Conservation (phyloP, 2,329 filamentous ascomycete genomes). For the Sporothrix brunneoviolacea region DNA sequence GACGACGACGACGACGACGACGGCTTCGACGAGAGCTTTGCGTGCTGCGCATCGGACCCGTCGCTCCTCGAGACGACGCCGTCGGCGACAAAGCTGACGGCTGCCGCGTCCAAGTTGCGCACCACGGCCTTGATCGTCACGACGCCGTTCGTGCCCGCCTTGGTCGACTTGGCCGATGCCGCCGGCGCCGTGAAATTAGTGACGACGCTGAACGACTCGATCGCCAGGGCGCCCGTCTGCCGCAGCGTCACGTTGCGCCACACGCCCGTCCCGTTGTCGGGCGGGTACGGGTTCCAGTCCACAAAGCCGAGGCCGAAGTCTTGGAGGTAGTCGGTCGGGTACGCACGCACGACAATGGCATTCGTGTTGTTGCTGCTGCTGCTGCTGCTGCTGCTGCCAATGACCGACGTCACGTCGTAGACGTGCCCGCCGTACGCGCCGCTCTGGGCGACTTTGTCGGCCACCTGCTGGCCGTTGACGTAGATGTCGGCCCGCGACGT, state of each 20-base stretch:
- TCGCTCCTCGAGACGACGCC: conserved; percentile 23
- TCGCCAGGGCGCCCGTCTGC: conserved; percentile 44
- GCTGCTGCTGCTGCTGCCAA: conserved; percentile 19
- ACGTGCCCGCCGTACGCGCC: conserved; percentile 51
- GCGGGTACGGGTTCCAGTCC: conserved; percentile 56
- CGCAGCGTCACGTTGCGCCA: conserved; percentile 54
- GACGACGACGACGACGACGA: background rate
- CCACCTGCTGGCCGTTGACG: conserved; percentile 49
- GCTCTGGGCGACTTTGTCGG: conserved; percentile 39
- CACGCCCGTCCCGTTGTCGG: conserved; percentile 56
- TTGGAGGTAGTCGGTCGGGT: conserved; percentile 53
- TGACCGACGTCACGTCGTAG: conserved; percentile 47
- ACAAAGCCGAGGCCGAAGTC: conserved; percentile 55
- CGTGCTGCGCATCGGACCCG: conserved; percentile 13
- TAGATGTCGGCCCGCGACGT: conserved; percentile 54
- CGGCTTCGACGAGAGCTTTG: too few relatives aligned
- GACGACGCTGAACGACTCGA: conserved; percentile 39
- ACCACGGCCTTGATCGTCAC: conserved; percentile 34
- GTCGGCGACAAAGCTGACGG: conserved; percentile 29
- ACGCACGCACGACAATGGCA: conserved; percentile 43
- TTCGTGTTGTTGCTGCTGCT: conserved; percentile 33
- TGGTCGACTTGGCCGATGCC: conserved; percentile 9
- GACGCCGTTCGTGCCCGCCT: conserved; percentile 23
- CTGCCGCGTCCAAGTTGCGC: conserved; percentile 32
- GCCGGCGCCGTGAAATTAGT: conserved; percentile 34